Conservation (phyloP, 257 asterid genomes). For the Fraxinus pennsylvanica region DNA sequence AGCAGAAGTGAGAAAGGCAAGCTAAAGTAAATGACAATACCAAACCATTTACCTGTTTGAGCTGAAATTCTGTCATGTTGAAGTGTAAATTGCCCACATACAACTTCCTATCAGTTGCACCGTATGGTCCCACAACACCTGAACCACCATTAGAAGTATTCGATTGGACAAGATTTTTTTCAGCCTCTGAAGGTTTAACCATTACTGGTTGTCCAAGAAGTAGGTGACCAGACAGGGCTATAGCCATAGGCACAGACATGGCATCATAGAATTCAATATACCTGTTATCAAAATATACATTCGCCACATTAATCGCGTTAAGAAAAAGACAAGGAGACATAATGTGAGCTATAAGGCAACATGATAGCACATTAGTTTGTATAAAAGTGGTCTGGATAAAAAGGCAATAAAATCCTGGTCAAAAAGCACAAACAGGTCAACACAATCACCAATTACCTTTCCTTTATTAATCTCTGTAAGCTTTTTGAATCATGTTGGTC, state of each 20-base stretch:
- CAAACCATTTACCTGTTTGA: slow-evolving; percentile 64
- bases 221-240: slow-evolving; percentile 87
- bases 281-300: slow-evolving; percentile 44
- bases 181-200: slow-evolving; percentile 99
- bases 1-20: slow-evolving; percentile 7
- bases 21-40: slow-evolving; percentile 5
- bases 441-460: background rate
- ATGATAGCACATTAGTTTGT: background rate
- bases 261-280: slow-evolving; percentile 94
- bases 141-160: slow-evolving; percentile 71
- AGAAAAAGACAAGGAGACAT: slow-evolving; percentile 6
- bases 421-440: background rate
- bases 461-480: background rate
- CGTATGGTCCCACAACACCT: slow-evolving; percentile 83
- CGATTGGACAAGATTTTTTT: slow-evolving; percentile 96
- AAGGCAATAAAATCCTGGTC: background rate
- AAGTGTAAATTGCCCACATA: slow-evolving; percentile 95
- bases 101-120: slow-evolving; percentile 87
- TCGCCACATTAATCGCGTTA: background rate
- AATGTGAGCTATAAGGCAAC: background rate
- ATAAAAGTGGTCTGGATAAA: background rate
- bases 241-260: slow-evolving; percentile 99
- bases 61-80: slow-evolving; percentile 96
- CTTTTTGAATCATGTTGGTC: background rate
- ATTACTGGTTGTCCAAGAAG: slow-evolving; percentile 97